Conservation (phyloP, 2,329 filamentous ascomycete species). For the Aureobasidium sp. region DNA sequence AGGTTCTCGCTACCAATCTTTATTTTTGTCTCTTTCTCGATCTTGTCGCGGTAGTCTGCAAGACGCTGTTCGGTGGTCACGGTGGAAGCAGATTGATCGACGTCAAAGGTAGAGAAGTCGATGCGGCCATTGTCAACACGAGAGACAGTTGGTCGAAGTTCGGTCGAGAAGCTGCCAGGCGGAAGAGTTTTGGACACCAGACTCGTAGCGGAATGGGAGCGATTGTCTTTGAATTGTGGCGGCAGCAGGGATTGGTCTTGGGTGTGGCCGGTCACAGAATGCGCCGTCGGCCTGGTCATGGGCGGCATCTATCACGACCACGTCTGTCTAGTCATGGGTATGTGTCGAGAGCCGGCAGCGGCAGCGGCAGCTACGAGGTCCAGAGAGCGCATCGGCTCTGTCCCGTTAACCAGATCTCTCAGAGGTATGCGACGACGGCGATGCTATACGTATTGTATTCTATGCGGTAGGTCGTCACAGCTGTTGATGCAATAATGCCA, state of each 20-base stretch:
- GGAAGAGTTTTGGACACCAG: slow-evolving; percentile 57
- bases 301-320: slow-evolving; percentile 9
- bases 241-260: slow-evolving; percentile 27
- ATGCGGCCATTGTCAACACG: slow-evolving; percentile 52
- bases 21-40: slow-evolving; percentile 96
- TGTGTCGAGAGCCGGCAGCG: background rate
- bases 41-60: slow-evolving; percentile 68
- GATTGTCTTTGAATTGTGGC: slow-evolving; percentile 43
- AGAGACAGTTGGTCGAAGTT: slow-evolving; percentile 66
- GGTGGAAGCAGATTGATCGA: slow-evolving; percentile 49
- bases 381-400: slow-evolving; percentile 14
- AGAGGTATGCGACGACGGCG: background rate
- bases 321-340: slow-evolving; percentile 1
- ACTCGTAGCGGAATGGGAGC: slow-evolving; percentile 49
- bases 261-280: slow-evolving; percentile 13
- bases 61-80: slow-evolving; percentile 64
- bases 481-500: slow-evolving; percentile 7
- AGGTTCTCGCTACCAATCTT: slow-evolving; percentile 97
- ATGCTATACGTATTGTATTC: background rate
- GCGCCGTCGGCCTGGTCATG: slow-evolving; percentile 11
- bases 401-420: background rate
- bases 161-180: slow-evolving; percentile 82
- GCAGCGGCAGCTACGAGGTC: slow-evolving; percentile 11
- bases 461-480: background rate
- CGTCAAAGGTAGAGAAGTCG: slow-evolving; percentile 47